Evolutionary conservation across 768 basidiomycete genomes (phyloP).

Genomic region (Suillus fuscotomentosus): DNA sequence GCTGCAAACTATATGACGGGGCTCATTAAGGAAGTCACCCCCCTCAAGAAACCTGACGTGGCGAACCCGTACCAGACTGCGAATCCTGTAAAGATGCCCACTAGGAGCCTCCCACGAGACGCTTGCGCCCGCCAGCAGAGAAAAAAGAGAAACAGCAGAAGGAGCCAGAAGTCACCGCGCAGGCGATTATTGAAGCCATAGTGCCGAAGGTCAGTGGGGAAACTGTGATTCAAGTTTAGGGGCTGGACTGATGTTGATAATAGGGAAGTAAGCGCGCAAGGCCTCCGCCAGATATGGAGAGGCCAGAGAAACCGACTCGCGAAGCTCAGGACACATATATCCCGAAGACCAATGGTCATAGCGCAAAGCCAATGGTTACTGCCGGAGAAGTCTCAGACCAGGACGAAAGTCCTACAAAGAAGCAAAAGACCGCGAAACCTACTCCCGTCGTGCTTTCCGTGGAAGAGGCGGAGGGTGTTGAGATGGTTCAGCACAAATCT

Average conservation of each 20-base stretch:
- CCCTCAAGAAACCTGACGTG: constrained; percentile 62
- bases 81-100: constrained; percentile 56
- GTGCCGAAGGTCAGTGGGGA: constrained; percentile 57
- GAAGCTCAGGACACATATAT: constrained; percentile 6
- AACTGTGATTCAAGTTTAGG: background rate
- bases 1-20: constrained; percentile 69
- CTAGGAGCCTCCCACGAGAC: constrained; percentile 39
- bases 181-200: constrained; percentile 76
- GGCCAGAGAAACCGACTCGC: constrained; percentile 15
- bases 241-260: constrained; percentile 6
- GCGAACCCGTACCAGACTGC: constrained; percentile 78
- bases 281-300: constrained; percentile 58
- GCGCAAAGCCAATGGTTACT: constrained; percentile 11
- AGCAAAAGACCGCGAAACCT: constrained; percentile 39
- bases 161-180: constrained; percentile 44
- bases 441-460: background rate
- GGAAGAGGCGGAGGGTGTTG: constrained; percentile 29
- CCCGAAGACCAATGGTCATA: constrained; percentile 15
- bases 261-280: constrained; percentile 80
- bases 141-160: constrained; percentile 31
- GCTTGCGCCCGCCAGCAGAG: constrained; percentile 34
- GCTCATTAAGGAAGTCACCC: constrained; percentile 69
- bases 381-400: constrained; percentile 40
- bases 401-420: constrained; percentile 44
- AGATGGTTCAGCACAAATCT: constrained; percentile 24